phyloP scores from a whole-genome alignment of 2,329 filamentous ascomycete species.

The Meredithiella fracta region DNA sequence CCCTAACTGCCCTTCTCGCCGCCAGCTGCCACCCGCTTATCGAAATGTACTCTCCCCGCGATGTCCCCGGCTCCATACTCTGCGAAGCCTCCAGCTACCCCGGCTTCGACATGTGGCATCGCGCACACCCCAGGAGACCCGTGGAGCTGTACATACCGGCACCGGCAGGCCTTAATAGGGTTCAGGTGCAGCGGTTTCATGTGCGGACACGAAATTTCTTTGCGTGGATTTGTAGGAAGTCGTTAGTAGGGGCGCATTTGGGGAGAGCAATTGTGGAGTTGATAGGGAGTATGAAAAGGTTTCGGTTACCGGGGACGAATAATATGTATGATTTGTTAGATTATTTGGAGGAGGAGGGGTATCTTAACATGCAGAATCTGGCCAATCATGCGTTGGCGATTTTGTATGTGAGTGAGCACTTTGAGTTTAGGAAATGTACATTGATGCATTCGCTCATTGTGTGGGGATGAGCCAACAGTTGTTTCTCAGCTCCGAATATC shows the following conservation, averaged over 20 bases:
- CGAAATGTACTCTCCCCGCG: slow-evolving; percentile 26
- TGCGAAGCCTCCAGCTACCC: slow-evolving; percentile 11
- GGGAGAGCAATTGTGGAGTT: slow-evolving; percentile 47
- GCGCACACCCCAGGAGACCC: slow-evolving; percentile 19
- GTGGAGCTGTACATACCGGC: slow-evolving; percentile 56
- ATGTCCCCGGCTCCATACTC: slow-evolving; percentile 4
- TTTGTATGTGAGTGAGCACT: slow-evolving; percentile 50
- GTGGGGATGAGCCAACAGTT: slow-evolving; percentile 57
- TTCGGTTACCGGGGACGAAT: slow-evolving; percentile 35
- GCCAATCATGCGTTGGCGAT: slow-evolving; percentile 52
- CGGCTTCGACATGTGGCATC: slow-evolving; percentile 22
- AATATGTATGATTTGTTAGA: slow-evolving; percentile 44
- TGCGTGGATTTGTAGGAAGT: slow-evolving; percentile 48
- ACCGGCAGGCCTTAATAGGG: slow-evolving; percentile 34
- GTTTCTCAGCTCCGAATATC: slow-evolving; percentile 39
- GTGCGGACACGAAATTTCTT: slow-evolving; percentile 59
- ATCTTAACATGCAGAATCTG: slow-evolving; percentile 47
- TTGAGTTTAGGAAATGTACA: slow-evolving; percentile 49
- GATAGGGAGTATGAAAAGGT: slow-evolving; percentile 47
- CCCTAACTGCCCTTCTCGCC: slow-evolving; percentile 38
- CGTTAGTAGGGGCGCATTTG: slow-evolving; percentile 51
- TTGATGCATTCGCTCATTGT: slow-evolving; percentile 60
- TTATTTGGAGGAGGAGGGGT: slow-evolving; percentile 55
- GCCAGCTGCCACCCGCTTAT: slow-evolving; percentile 45
- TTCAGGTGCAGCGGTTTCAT: slow-evolving; percentile 44